Conservation (phyloP, 805 yeast genomes). For the Pichia pseudocactophila region DNA sequence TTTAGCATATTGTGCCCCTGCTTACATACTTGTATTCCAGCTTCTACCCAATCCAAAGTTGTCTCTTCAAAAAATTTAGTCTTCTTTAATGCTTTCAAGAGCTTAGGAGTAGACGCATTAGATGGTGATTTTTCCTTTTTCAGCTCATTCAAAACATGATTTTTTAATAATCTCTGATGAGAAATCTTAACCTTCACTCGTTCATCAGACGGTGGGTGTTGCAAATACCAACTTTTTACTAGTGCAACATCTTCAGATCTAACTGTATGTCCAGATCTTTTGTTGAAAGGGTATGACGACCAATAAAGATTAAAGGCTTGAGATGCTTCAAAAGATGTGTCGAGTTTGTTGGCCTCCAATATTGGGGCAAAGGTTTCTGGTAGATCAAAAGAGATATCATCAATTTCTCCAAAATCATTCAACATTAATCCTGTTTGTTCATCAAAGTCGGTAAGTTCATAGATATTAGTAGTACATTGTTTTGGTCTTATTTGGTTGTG, state of each 20-base stretch:
- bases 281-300: conserved; percentile 82
- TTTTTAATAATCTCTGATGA: conserved; percentile 80
- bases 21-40: conserved; percentile 85
- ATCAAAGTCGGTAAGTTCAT: conserved; percentile 14
- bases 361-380: conserved; percentile 38
- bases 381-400: conserved; percentile 28
- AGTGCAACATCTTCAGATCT: conserved; percentile 89
- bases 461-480: conserved; percentile 13
- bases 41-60: conserved; percentile 95
- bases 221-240: conserved; percentile 72
- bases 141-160: conserved; percentile 61
- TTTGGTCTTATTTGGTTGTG: conserved; percentile 46
- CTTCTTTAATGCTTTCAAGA: conserved; percentile 56
- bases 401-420: conserved; percentile 29
- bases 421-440: conserved; percentile 19
- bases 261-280: conserved; percentile 58
- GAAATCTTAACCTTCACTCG: conserved; percentile 80
- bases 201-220: conserved; percentile 46
- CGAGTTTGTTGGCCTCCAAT: conserved; percentile 36
- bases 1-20: conserved; percentile 95
- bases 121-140: conserved; percentile 37
- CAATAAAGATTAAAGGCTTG: conserved; percentile 61
- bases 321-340: conserved; percentile 35
- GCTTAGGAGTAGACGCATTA: conserved; percentile 40
- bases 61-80: conserved; percentile 92